Percentiles rank a stretch among this genome's conserved stretches.
Evolutionary conservation across 768 basidiomycete species (phyloP).

Genomic region (Pleurotus tuoliensis): DNA sequence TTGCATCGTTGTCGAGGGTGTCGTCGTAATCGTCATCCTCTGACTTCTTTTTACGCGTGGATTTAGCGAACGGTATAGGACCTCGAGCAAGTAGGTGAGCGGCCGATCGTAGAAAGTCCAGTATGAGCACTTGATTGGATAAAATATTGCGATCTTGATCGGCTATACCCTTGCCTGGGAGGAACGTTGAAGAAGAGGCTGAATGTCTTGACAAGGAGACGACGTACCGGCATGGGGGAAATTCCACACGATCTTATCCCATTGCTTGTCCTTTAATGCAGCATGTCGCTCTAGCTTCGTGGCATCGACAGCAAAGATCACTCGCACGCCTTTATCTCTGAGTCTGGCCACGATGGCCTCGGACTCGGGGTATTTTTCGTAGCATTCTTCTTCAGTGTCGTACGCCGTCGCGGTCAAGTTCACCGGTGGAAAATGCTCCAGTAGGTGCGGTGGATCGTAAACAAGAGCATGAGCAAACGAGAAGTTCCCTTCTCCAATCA

Average conservation of each 20-base stretch:
- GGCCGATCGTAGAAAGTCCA: slow-evolving; percentile 78
- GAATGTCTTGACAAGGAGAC: neutral
- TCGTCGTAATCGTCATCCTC: slow-evolving; percentile 20
- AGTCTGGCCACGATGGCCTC: slow-evolving; percentile 52
- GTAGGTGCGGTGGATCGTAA: slow-evolving; percentile 33
- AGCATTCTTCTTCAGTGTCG: slow-evolving; percentile 75
- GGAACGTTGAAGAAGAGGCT: slow-evolving; percentile 3
- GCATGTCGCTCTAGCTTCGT: slow-evolving; percentile 61
- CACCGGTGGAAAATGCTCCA: slow-evolving; percentile 52
- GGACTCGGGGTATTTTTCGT: slow-evolving; percentile 79
- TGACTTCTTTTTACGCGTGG: slow-evolving; percentile 39
- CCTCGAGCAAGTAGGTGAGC: slow-evolving; percentile 58
- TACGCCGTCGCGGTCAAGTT: slow-evolving; percentile 84
- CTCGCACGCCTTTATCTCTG: slow-evolving; percentile 54
- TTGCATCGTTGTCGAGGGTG: slow-evolving; percentile 17
- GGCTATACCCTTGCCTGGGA: slow-evolving; percentile 77
- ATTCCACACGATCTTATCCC: slow-evolving; percentile 89
- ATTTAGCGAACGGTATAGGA: slow-evolving; percentile 39
- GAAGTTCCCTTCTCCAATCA: slow-evolving; percentile 95
- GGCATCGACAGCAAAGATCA: slow-evolving; percentile 86
- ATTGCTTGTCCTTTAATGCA: slow-evolving; percentile 54
- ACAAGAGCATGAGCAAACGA: slow-evolving; percentile 82
- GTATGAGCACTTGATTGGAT: slow-evolving; percentile 79
- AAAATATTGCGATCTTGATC: slow-evolving; percentile 93
- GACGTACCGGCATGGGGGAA: slow-evolving; percentile 90